These are phyloP conservation scores for Boletellus sp. DNA, from an alignment of 1,284 basidiomycete genomes.

Conservation along the genomic window DNA sequence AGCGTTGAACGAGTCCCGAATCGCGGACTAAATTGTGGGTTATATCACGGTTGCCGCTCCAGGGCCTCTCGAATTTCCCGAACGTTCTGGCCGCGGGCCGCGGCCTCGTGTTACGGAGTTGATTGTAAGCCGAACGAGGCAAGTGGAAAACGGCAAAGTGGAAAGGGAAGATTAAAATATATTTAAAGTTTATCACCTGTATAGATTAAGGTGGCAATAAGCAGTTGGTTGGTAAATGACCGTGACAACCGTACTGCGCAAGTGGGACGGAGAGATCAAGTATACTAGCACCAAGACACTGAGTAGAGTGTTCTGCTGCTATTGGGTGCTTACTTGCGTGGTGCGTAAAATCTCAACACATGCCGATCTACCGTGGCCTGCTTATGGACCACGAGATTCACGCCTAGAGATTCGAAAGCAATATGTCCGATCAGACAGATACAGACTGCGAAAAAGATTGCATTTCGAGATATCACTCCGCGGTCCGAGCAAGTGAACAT, in stretches of 20 bases:
- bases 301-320: neutral
- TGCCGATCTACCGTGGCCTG: neutral
- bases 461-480: constrained; percentile 4
- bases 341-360: neutral
- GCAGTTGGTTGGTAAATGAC: too few relatives aligned
- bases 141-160: constrained; percentile 11
- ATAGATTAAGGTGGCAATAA: too few relatives aligned
- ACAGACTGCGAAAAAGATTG: constrained; percentile 8
- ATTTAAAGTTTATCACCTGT: constrained; percentile 17
- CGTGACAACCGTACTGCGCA: too few relatives aligned
- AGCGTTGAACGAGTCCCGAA: neutral
- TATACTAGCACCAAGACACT: neutral
- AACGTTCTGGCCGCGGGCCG: constrained; percentile 9
- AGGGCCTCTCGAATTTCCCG: neutral
- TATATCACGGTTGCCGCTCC: neutral
- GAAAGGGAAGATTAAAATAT: neutral
- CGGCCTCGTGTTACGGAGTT: constrained; percentile 22
- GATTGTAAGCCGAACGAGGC: constrained; percentile 4
- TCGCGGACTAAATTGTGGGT: neutral
- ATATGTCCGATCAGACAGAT: constrained; percentile 13
- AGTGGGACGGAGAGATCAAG: too few relatives aligned
- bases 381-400: neutral
- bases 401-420: constrained; percentile 1
- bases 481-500: constrained; percentile 6
- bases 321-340: neutral